phyloP scores from a whole-genome alignment of 129 eudicot species.

The Chrysanthemum seticuspe region DNA sequence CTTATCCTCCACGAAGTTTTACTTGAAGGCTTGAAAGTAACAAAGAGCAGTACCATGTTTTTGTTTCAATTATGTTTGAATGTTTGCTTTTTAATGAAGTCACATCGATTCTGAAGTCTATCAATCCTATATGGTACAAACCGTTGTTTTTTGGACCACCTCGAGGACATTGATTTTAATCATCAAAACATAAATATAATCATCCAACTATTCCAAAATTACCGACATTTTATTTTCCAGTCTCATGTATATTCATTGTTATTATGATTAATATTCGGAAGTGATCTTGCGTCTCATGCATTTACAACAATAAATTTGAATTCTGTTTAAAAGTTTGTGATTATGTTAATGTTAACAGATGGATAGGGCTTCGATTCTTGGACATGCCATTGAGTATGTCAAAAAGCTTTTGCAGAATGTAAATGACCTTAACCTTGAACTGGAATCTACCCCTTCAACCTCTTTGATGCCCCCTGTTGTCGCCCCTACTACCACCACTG shows the following conservation, averaged over 20 bases:
- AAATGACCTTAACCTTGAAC: slow-evolving; percentile 64
- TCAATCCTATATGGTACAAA: background rate
- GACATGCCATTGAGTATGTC: slow-evolving; percentile 78
- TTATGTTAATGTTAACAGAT: slow-evolving; percentile 38
- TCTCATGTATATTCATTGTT: background rate
- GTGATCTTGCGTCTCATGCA: background rate
- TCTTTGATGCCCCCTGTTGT: slow-evolving; percentile 43
- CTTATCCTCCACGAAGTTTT: too few relatives aligned
- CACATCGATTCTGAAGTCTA: slow-evolving; percentile 21
- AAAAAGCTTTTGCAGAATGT: slow-evolving; percentile 67
- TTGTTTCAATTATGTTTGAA: too few relatives aligned
- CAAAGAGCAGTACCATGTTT: too few relatives aligned
- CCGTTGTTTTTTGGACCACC: slow-evolving; percentile 4
- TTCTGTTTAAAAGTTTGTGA: background rate
- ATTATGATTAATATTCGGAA: background rate
- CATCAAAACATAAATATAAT: too few relatives aligned
- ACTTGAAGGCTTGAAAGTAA: too few relatives aligned
- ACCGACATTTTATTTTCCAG: background rate
- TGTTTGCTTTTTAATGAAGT: slow-evolving; percentile 13
- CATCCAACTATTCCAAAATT: too few relatives aligned
- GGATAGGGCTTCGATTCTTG: slow-evolving; percentile 91
- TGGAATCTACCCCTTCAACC: slow-evolving; percentile 52
- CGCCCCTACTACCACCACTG: slow-evolving; percentile 23
- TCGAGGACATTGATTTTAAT: background rate
- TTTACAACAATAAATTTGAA: background rate